These are phyloP conservation scores for Coprinopsis marcescibilis DNA, from an alignment of 768 basidiomycete species.

Conservation along the genomic window DNA sequence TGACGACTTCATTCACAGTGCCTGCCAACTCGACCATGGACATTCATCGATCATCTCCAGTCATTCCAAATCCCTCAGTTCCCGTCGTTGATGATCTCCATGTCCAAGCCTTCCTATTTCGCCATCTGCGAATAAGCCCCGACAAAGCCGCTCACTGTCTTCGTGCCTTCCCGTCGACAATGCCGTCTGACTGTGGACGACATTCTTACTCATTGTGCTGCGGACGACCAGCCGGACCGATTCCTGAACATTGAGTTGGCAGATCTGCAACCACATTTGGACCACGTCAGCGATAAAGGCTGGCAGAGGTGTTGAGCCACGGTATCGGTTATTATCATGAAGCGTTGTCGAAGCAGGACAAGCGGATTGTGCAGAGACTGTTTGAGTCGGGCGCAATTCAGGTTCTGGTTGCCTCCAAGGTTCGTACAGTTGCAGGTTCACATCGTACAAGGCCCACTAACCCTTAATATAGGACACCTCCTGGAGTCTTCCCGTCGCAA, in stretches of 20 bases:
- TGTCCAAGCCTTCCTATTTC: constrained; percentile 98
- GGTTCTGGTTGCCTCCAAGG: constrained; percentile 90
- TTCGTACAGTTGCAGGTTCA: constrained; percentile 24
- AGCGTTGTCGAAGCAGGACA: constrained; percentile 87
- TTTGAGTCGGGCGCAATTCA: constrained; percentile 95
- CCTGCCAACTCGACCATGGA: constrained; percentile 97
- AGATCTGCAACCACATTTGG: constrained; percentile 84
- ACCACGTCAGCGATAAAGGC: constrained; percentile 70
- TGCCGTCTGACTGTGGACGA: constrained; percentile 93
- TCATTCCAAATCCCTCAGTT: constrained; percentile 96
- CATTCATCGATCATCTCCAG: constrained; percentile 92
- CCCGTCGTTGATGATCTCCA: constrained; percentile 96
- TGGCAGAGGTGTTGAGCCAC: constrained; percentile 78
- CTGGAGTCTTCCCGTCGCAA: constrained; percentile 90
- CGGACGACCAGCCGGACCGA: constrained; percentile 76
- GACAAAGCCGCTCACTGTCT: constrained; percentile 82
- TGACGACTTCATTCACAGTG: constrained; percentile 39
- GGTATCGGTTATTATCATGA: constrained; percentile 97
- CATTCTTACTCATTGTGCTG: constrained; percentile 79
- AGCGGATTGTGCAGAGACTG: constrained; percentile 85
- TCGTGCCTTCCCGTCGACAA: constrained; percentile 90
- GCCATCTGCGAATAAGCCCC: constrained; percentile 85
- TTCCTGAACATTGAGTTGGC: constrained; percentile 86
- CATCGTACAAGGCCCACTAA: neutral
- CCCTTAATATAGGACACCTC: constrained; percentile 68